phyloP scores from a whole-genome alignment of 352 stramenopile species.

The Phytophthora megakarya region DNA sequence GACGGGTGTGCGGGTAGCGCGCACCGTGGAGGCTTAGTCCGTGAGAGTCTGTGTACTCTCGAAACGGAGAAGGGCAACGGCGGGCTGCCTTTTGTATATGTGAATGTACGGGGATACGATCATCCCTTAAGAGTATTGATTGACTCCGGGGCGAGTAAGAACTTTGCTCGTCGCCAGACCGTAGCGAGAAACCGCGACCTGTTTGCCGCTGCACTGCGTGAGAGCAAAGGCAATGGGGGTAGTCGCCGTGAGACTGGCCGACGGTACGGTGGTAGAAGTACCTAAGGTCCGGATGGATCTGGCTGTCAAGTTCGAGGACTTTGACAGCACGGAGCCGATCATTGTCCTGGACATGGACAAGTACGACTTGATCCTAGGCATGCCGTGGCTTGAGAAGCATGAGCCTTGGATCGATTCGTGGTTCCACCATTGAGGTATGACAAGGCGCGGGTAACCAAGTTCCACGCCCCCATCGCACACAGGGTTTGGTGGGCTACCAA shows the following conservation, averaged over 20 bases:
- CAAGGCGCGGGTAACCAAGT: constrained; percentile 14
- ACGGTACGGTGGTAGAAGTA: background rate
- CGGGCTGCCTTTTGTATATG: constrained; percentile 2
- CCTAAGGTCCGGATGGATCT: constrained; percentile 7
- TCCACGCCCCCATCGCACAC: background rate
- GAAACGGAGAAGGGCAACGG: constrained; percentile 1
- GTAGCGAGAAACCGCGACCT: constrained; percentile 7
- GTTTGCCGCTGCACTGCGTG: background rate
- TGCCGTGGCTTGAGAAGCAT: constrained; percentile 21
- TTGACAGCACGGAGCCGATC: constrained; percentile 4
- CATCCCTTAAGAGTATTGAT: constrained; percentile 7
- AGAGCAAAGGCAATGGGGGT: background rate
- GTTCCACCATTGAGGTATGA: background rate
- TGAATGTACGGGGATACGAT: constrained; percentile 3
- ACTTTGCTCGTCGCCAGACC: background rate
- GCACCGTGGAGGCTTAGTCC: constrained; percentile 13
- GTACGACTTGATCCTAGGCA: constrained; percentile 30
- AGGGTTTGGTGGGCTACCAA: background rate
- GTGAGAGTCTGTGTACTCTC: constrained; percentile 9
- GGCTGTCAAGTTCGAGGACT: constrained; percentile 9
- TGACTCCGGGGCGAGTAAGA: constrained; percentile 9
- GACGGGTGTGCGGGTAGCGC: constrained; percentile 2
- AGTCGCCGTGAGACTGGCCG: constrained; percentile 3
- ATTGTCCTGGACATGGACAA: constrained; percentile 17
- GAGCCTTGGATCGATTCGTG: constrained; percentile 23